Evolutionary conservation across 768 basidiomycete species (phyloP).

Genomic region (Exsudoporus frostii): DNA sequence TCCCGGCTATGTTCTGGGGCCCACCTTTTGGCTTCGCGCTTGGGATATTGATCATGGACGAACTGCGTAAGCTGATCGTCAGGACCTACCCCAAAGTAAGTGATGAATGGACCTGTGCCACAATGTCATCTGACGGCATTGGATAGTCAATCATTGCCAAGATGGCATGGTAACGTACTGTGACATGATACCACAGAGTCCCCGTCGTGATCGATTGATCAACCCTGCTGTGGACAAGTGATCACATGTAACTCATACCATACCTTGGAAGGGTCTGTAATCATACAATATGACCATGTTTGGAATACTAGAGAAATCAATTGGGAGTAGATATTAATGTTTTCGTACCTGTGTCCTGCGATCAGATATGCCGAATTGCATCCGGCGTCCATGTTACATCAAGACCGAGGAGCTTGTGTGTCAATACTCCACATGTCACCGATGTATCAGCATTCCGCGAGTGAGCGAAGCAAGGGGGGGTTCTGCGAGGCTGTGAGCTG

Average conservation of each 20-base stretch:
- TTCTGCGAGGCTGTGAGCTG: neutral
- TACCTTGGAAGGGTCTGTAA: neutral
- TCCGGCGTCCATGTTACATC: too few relatives aligned
- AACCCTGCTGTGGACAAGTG: neutral
- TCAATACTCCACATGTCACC: neutral
- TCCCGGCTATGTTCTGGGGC: constrained; percentile 48
- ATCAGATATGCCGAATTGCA: neutral
- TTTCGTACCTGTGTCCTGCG: neutral
- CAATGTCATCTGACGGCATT: constrained; percentile 6
- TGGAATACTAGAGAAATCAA: neutral
- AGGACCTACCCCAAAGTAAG: constrained; percentile 42
- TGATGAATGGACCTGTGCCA: neutral
- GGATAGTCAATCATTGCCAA: constrained; percentile 36
- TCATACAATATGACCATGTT: neutral
- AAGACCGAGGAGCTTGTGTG: too few relatives aligned
- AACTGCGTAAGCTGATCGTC: constrained; percentile 43
- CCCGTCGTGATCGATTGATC: too few relatives aligned
- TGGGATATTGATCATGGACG: constrained; percentile 41
- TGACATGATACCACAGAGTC: too few relatives aligned
- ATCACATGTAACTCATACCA: neutral
- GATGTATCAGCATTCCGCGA: neutral
- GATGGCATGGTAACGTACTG: constrained; percentile 35
- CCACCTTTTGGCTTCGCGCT: constrained; percentile 44
- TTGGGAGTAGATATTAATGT: neutral
- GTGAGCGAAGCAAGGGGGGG: neutral